A percentile compares a stretch with the other conserved stretches of the same genome.
Conservation (phyloP, 2,329 filamentous ascomycete species). For the Chalaropsis ovoidea region DNA sequence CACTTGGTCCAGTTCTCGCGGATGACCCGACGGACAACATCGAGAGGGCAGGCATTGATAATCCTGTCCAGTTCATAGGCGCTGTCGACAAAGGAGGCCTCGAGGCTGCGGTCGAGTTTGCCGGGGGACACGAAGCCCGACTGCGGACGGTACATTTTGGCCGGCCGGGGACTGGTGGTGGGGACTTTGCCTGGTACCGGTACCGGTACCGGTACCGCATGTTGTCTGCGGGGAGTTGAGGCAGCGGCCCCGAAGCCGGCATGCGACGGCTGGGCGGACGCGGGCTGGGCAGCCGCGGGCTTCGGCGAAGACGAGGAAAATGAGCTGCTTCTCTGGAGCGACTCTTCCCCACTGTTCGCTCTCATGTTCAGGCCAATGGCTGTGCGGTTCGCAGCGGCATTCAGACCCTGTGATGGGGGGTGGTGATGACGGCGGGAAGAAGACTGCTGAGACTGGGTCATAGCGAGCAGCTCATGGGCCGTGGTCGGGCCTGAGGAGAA, state of each 20-base stretch:
- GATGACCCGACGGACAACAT: slow-evolving; percentile 36
- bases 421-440: not conserved
- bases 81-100: not conserved
- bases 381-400: not conserved
- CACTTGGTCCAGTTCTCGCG: slow-evolving; percentile 40
- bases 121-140: slow-evolving; percentile 7
- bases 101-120: not conserved
- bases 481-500: not conserved
- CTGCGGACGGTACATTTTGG: not conserved
- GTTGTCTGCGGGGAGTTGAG: too few species aligned
- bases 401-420: not conserved
- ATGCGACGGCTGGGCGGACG: too few species aligned
- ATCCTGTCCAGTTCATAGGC: slow-evolving; percentile 22
- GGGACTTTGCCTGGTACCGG: not conserved
- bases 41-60: slow-evolving; percentile 34
- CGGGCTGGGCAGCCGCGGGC: not conserved
- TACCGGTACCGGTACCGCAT: too few species aligned
- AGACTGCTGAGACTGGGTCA: not conserved
- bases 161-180: not conserved
- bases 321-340: not conserved
- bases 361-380: not conserved
- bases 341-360: not conserved
- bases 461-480: not conserved
- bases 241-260: too few species aligned
- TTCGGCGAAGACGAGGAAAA: not conserved